Percentiles rank a stretch among this genome's conserved stretches.
These are phyloP conservation scores for Pseudogymnoascus sp. DNA, from an alignment of 2,329 filamentous ascomycete species.

Conservation along the genomic window DNA sequence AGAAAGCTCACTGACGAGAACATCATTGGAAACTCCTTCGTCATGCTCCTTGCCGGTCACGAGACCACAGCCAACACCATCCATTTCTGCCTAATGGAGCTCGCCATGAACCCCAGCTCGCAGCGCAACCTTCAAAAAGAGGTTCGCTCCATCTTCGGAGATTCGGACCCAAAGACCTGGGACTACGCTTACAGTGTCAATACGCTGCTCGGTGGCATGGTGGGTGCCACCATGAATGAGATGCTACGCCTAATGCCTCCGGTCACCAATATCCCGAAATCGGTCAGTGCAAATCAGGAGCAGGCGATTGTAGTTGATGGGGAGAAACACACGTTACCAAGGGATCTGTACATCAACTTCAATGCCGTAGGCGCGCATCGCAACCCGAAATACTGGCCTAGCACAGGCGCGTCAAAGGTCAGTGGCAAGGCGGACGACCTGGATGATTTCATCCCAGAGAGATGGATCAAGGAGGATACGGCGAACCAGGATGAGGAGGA, in stretches of 20 bases:
- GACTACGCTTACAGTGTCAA: conserved; percentile 62
- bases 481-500: conserved; percentile 19
- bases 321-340: conserved; percentile 50
- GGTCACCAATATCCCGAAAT: conserved; percentile 66
- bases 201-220: conserved; percentile 59
- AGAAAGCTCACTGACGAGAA: conserved; percentile 53
- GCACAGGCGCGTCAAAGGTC: conserved; percentile 31
- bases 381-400: conserved; percentile 66
- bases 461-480: conserved; percentile 50
- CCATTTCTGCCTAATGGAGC: conserved; percentile 61
- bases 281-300: conserved; percentile 38
- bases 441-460: conserved; percentile 62
- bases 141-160: conserved; percentile 57
- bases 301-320: conserved; percentile 56
- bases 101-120: conserved; percentile 57
- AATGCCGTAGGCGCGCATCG: conserved; percentile 51
- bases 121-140: conserved; percentile 64
- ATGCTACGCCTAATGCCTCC: conserved; percentile 66
- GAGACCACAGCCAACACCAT: conserved; percentile 72
- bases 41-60: conserved; percentile 66
- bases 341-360: conserved; percentile 48
- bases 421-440: conserved; percentile 46
- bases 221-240: conserved; percentile 72
- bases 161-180: conserved; percentile 55
- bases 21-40: conserved; percentile 65